Evolutionary conservation across 169 alveolate species (phyloP).

Genomic region (Toxoplasma gondii): DNA sequence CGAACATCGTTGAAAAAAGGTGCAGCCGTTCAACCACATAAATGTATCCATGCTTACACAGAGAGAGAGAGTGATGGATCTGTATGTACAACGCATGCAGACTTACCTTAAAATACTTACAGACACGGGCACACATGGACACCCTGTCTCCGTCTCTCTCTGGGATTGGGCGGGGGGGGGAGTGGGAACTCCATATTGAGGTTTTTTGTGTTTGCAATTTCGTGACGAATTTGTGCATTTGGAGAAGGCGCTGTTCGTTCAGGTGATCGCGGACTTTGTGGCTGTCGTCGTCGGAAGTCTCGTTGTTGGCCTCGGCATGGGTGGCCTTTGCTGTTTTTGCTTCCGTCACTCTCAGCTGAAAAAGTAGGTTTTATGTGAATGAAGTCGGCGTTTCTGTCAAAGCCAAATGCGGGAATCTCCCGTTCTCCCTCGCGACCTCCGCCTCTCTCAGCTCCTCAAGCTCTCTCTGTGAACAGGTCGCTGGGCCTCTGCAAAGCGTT

Average conservation of each 20-base stretch:
- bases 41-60: neutral
- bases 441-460: too few species aligned
- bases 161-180: too few species aligned
- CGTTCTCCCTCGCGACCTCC: neutral
- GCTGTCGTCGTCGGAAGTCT: slow-evolving; percentile 37
- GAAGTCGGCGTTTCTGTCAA: neutral
- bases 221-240: too few species aligned
- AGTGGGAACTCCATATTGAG: too few species aligned
- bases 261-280: slow-evolving; percentile 40
- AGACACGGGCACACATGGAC: too few species aligned
- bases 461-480: too few species aligned
- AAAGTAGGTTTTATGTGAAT: neutral
- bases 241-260: neutral
- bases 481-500: too few species aligned
- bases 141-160: too few species aligned
- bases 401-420: neutral
- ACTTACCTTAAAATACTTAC: too few species aligned
- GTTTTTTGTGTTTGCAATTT: too few species aligned
- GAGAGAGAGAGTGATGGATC: neutral
- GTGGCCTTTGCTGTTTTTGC: slow-evolving; percentile 42
- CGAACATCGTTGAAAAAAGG: neutral
- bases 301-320: slow-evolving; percentile 16
- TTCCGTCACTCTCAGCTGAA: slow-evolving; percentile 24
- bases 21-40: neutral
- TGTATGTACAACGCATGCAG: too few species aligned